Evolutionary conservation across 139 green algal species (phyloP), one percentile per base, ranked within the genome.

Genomic region (Chlamydomonas sp.): DNA sequence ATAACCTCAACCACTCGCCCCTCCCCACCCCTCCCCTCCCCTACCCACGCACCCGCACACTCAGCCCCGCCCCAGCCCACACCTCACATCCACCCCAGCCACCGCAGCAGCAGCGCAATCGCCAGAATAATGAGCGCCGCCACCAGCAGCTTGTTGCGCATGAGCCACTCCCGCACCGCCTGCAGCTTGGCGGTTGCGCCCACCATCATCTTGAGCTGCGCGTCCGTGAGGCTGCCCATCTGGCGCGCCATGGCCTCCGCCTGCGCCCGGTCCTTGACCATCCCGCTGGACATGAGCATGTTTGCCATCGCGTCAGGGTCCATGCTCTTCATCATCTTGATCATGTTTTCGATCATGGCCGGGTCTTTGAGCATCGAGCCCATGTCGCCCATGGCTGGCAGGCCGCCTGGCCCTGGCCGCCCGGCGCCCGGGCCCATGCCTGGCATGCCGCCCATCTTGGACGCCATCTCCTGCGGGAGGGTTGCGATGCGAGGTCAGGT

Each of bases 281-380:
- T 89, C 58, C 77, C 76, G 58, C 69, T 82, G 49, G 77, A 86
- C 67, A 86, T 66, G 61, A 90, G 77, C 90, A 94, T 93, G 31
- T 61, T 63, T 1, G 72, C 75, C 63, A 94, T 49, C 1, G 90
- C 79, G 12, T 90, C 88, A 15, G 83, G 79, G 63, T 93, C 90
- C 90, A 94, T 93, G 72, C 63, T 82, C 66, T 75, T 67, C 91
- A 94, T 94, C 89, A 94, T 94, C n/a, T 83, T 76, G 59, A 91
- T 78, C 3, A 85, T 85, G 0, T 66, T 83, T 77, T 92, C 86
- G 76, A 92, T 92, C 84, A 92, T 90, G 17, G 72, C 66, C 0
- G 89, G 89, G 80, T 90, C 20, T 17, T 57, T 18, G 59, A 91
- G 73, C 84, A 86, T 86, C 59, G 69, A n/a, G 4, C 63, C 31